phyloP scores from a whole-genome alignment of 2,329 filamentous ascomycete species.

The Ophiostoma sp. region DNA sequence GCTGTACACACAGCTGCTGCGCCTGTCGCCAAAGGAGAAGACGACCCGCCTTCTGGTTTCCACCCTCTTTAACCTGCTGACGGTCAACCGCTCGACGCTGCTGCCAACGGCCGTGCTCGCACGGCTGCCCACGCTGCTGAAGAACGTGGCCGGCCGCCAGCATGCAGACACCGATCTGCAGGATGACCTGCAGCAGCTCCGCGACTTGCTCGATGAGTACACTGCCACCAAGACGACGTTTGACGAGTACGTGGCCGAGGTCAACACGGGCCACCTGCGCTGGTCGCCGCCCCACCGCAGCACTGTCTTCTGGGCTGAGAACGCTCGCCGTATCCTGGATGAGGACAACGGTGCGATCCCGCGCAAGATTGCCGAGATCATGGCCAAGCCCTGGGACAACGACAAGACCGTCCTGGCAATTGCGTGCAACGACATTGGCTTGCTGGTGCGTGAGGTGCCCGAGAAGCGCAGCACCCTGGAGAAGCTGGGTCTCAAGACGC shows the following conservation, averaged over 20 bases:
- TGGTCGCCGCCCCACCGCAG: conserved; percentile 91
- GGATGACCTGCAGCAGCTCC: conserved; percentile 57
- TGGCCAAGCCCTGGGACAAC: conserved; percentile 66
- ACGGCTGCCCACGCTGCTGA: conserved; percentile 64
- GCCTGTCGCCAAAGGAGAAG: conserved; percentile 94
- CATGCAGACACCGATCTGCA: conserved; percentile 59
- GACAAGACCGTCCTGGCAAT: conserved; percentile 87
- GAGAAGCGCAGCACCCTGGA: conserved; percentile 77
- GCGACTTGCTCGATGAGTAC: conserved; percentile 61
- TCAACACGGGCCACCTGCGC: conserved; percentile 78
- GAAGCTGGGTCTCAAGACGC: conserved; percentile 74
- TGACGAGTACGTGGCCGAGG: conserved; percentile 83
- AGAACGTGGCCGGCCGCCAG: conserved; percentile 58
- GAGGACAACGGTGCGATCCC: conserved; percentile 73
- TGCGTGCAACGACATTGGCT: conserved; percentile 88
- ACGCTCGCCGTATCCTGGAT: conserved; percentile 80
- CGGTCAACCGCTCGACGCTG: conserved; percentile 61
- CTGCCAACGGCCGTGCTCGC: conserved; percentile 83
- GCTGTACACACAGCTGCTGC: conserved; percentile 86
- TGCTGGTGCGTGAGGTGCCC: conserved; percentile 79
- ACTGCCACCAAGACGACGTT: conserved; percentile 70
- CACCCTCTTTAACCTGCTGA: conserved; percentile 80
- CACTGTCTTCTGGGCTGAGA: conserved; percentile 84
- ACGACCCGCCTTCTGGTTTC: conserved; percentile 87
- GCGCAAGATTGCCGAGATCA: conserved; percentile 77